Evolutionary conservation across 192 early-diverging fungal genomes (phyloP).

Genomic region (Coemansia sp.): DNA sequence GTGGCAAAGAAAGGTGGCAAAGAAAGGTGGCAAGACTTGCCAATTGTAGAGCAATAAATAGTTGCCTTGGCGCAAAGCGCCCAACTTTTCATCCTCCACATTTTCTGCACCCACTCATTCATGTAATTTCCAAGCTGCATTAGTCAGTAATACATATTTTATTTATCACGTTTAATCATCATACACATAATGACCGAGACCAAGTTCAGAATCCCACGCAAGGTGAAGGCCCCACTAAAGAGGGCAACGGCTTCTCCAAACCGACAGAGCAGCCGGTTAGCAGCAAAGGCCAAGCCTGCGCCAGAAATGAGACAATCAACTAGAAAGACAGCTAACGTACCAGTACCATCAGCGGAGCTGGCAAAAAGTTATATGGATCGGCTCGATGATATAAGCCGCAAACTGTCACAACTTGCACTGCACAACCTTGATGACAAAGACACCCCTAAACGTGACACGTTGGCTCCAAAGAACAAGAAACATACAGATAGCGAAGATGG

Average conservation of each 20-base stretch:
- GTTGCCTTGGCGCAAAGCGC: not conserved
- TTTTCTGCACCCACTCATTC: not conserved
- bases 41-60: not conserved
- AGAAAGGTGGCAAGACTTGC: not conserved
- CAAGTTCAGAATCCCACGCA: conserved; percentile 1
- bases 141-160: not conserved
- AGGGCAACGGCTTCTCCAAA: conserved; percentile 9
- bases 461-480: not conserved
- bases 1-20: not conserved
- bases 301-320: not conserved
- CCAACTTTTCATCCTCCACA: not conserved
- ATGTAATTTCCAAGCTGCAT: not conserved
- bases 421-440: not conserved
- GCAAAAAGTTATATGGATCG: conserved; percentile 13
- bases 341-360: not conserved
- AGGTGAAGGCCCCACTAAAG: conserved; percentile 6
- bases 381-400: conserved; percentile 22
- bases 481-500: not conserved
- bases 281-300: conserved; percentile 11
- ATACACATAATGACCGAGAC: conserved; percentile 3
- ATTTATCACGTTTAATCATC: not conserved
- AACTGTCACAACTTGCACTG: conserved; percentile 22
- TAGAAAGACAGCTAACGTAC: not conserved
- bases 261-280: conserved; percentile 25
- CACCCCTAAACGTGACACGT: not conserved